phyloP scores from a whole-genome alignment of 148 eudicot species.

The Rhododendron griersonianum region DNA sequence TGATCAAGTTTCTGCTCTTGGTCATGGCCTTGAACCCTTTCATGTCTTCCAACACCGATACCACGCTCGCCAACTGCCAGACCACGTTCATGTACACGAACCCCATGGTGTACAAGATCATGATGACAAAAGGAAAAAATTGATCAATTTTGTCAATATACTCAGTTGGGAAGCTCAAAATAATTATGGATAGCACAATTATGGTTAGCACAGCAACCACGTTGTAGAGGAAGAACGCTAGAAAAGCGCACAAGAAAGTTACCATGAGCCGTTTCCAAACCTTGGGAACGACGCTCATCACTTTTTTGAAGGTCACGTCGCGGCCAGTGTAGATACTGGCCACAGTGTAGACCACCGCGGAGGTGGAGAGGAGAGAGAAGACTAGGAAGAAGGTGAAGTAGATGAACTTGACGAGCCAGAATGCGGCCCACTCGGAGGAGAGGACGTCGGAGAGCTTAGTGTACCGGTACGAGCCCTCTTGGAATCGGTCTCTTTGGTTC shows the following conservation, averaged over 20 bases:
- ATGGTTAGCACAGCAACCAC: neutral
- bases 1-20: slow-evolving; percentile 24
- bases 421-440: slow-evolving; percentile 7
- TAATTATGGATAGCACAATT: neutral
- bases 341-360: slow-evolving; percentile 24
- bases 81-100: slow-evolving; percentile 17
- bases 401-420: slow-evolving; percentile 11
- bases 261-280: slow-evolving; percentile 35
- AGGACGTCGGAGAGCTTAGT: neutral
- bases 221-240: slow-evolving; percentile 15
- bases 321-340: slow-evolving; percentile 24
- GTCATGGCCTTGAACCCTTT: slow-evolving; percentile 28
- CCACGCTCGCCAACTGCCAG: slow-evolving; percentile 25
- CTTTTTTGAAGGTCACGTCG: slow-evolving; percentile 14
- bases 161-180: neutral
- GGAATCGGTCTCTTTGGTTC: neutral
- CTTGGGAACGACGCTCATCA: slow-evolving; percentile 28
- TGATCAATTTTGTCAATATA: neutral
- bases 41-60: slow-evolving; percentile 22
- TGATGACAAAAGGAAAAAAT: neutral
- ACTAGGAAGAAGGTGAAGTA: slow-evolving; percentile 15
- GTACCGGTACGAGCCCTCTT: neutral
- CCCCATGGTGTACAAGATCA: slow-evolving; percentile 5
- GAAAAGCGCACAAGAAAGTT: slow-evolving; percentile 20
- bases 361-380: slow-evolving; percentile 29